Evolutionary conservation across 139 green algal genomes (phyloP).

Genomic region (Chlamydomonas incerta): DNA sequence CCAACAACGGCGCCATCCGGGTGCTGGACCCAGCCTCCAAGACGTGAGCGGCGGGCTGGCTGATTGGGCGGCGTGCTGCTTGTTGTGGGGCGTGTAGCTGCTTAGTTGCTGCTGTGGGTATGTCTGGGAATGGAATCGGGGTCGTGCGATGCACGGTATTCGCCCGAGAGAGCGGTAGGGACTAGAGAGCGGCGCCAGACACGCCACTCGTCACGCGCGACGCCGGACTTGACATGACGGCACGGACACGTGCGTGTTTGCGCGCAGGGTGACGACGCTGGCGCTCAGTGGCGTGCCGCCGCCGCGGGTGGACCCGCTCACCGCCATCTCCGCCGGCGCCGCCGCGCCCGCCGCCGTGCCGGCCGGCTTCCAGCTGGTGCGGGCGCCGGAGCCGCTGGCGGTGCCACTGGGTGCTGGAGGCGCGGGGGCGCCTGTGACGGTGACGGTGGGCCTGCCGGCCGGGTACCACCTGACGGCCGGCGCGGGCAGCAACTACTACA

Average conservation of each 20-base stretch:
- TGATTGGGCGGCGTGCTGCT: too few species aligned
- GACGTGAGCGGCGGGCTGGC: neutral
- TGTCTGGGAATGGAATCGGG: too few species aligned
- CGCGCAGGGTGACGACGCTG: constrained; percentile 65
- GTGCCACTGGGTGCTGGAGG: neutral
- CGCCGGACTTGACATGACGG: too few species aligned
- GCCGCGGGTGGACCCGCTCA: constrained; percentile 54
- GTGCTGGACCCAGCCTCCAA: constrained; percentile 46
- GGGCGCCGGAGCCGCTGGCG: constrained; percentile 21
- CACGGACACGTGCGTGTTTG: too few species aligned
- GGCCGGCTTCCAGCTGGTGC: constrained; percentile 48
- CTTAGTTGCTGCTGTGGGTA: too few species aligned
- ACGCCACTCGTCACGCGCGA: too few species aligned
- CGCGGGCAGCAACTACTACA: constrained; percentile 62
- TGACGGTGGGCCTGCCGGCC: constrained; percentile 61
- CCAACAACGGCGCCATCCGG: constrained; percentile 81
- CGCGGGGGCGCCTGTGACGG: constrained; percentile 12
- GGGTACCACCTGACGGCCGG: constrained; percentile 76
- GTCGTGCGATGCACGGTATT: too few species aligned
- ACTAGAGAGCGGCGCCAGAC: too few species aligned
- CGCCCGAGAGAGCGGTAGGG: too few species aligned
- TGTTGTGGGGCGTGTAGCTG: too few species aligned
- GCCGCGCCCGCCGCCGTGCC: constrained; percentile 1
- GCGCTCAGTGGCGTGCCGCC: constrained; percentile 63
- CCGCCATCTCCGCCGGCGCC: neutral